Evolutionary conservation across 352 stramenopile genomes (phyloP), one percentile per base, ranked within the genome.

Genomic region (Phytophthora hybrid): DNA sequence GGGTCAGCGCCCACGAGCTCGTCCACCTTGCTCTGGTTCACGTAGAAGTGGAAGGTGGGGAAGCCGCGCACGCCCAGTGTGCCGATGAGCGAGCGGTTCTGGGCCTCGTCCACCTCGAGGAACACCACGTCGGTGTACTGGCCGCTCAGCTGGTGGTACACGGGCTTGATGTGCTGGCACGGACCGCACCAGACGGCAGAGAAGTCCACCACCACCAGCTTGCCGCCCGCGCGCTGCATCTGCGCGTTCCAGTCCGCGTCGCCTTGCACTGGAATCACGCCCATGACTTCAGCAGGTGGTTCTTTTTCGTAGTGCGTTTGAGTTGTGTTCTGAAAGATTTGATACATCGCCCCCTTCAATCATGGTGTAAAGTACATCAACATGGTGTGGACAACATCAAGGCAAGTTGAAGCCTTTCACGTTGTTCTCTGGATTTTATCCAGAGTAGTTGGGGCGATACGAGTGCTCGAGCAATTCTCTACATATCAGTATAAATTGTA

Each of bases 1-100:
- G 89, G 87, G 66, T 97, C 91, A 2, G 93, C 91, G 23, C 93
- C 93, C 16, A 93, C 85, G 6, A 97, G 78, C 63, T 98, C 91
- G 56, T 97, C 93, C 44, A 97, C 86, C 79, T 97, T 96, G 67
- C 76, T 77, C 63, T 95, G 82, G 67, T 77, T 96, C 63, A 98
- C 77, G 73, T 98, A 98, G 67, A 98, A 96, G 71, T 96, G 90
- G 76, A 98, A 98, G 2, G 93, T 98, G 23, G 93, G 93, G 76
- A 97, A 98, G 29, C 88, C 90, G 16, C 85, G 83, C 31, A 98
- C 89, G 44, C 88, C 90, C 29, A 96, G 62, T 5, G 87, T 68
- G 52, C 79, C 51, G 71, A 98, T 95, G 34, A 98, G 74, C 63
- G 93, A 91, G 39, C 86, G 78, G 76, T 97, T 97, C 71, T 92